Conservation (phyloP, 208 protist genomes). For the Naegleria fowleri region DNA sequence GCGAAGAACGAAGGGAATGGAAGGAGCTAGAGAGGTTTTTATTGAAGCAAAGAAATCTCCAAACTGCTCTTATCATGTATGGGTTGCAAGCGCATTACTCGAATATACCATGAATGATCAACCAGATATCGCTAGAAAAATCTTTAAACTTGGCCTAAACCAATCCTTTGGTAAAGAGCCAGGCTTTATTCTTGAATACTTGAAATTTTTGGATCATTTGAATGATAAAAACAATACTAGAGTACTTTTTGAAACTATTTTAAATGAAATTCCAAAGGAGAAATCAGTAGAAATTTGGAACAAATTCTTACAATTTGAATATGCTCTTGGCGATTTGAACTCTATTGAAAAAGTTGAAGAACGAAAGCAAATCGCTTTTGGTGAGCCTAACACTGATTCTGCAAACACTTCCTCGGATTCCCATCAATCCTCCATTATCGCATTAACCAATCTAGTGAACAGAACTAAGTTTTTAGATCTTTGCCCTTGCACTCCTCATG, state of each 20-base stretch:
- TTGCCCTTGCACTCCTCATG: not conserved
- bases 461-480: slow-evolving; percentile 19
- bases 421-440: not conserved
- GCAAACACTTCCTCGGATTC: too few relatives aligned
- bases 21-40: slow-evolving; percentile 7
- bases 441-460: not conserved
- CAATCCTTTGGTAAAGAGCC: slow-evolving; percentile 9
- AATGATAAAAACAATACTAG: slow-evolving; percentile 17
- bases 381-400: not conserved
- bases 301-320: slow-evolving; percentile 18
- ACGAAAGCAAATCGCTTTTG: not conserved
- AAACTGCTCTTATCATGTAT: slow-evolving; percentile 15
- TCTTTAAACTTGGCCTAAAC: not conserved
- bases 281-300: slow-evolving; percentile 15
- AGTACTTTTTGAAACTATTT: slow-evolving; percentile 11
- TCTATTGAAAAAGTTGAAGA: not conserved
- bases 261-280: slow-evolving; percentile 6
- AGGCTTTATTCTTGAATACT: not conserved
- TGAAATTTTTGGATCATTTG: not conserved
- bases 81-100: not conserved
- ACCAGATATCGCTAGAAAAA: not conserved
- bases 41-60: not conserved
- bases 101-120: not conserved
- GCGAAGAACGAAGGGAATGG: not conserved
- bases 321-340: not conserved